Base-by-base conservation (phyloP, 2,329 filamentous ascomycete genomes). In the Sclerotinia spermophila region DNA sequence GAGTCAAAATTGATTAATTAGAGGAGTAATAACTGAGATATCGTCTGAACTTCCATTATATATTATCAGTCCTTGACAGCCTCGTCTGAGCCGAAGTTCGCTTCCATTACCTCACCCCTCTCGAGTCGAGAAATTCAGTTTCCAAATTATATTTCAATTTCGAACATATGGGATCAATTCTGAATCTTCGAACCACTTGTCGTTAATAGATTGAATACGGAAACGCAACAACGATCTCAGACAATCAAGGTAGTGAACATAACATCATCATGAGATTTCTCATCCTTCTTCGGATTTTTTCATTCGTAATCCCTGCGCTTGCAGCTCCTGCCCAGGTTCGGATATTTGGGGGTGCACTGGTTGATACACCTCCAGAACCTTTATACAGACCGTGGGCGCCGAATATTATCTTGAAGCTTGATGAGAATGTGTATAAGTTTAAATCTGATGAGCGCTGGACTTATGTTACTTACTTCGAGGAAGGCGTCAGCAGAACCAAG, bases 371-470 rank as follows among this genome's bases (percentile, higher is more conserved):
- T 19, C 2, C 1, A 21, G 24, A 19, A 30, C 15, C 24, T 8
- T 8, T 10, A 15, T 3, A 7, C 24, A 27, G 7, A 27, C 5
- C 3, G 15, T 24, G 5, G n/a, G 5, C 8, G 24, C 8, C 19
- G 1, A 5, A 30, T 38, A 5, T 2, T 40, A 13, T 13, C 0
- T 1, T 5, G 10, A 10, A 11, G 33, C 1, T 60, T 60, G 24
- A 2, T 17, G 8, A 8, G 5, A n/a, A 2, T 38, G 13, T 4
- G 1, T n/a, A 7, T 7, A 2, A 38, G 13, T 21, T 27, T 2
- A 27, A 21, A 65, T 17, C 0, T 4, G 6, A n/a, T n/a, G 15
- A 59, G 3, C 1, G 6, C 1, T 19, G 13, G 24, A 40, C 1
- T 17, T 40, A 19, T n/a, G 2, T 27, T 2, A 15, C 2, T 40